Base-by-base conservation (phyloP, 768 basidiomycete genomes). In the Russula olivacea region DNA sequence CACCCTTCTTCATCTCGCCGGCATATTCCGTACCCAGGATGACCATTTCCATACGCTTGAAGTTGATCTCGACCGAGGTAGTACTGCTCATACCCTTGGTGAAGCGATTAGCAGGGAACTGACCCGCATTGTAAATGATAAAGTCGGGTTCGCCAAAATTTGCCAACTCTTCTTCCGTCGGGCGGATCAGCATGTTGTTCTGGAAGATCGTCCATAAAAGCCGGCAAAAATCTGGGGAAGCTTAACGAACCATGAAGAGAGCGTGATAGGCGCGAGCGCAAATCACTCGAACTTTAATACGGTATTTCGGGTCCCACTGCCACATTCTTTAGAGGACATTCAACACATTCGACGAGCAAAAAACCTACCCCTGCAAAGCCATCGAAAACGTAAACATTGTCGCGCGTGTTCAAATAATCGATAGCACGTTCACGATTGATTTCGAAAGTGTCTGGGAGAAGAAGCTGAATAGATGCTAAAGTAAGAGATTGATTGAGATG, bases 21-120 rank as follows among this genome's bases (percentile, higher is more conserved):
- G 94, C 94, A 72, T 98, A 98, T 74, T 98, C 94, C 30, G 93
- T 96, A 59, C 91, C 96, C 69, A 99, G 91, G 72, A 99, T 98
- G 71, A 99, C 96, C 97, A 99, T 99, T 77, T 99, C 97, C 93
- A 94, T 97, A 45, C 97, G 91, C 82, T 97, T 97, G 79, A 99
- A 98, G 84, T 99, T 99, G 81, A 99, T 93, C 78, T 98, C 96
- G 55, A 99, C 96, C 3, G 95, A 97, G 7, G 97, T 98, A 34
- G 94, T 92, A 11, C 94, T 97, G 65, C 93, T 96, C 97, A 98
- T 98, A 76, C 97, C 97, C 80, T 97, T 93, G 64, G 97, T 99
- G 83, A 98, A 98, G 49, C 97, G 90, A 76, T 99, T 99, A 69
- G 97, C 97, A 15, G 97, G 96, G 88, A 99, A 98, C 75, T 98